phyloP scores from a whole-genome alignment of 2,329 filamentous ascomycete species.

The Botrytis deweyae region DNA sequence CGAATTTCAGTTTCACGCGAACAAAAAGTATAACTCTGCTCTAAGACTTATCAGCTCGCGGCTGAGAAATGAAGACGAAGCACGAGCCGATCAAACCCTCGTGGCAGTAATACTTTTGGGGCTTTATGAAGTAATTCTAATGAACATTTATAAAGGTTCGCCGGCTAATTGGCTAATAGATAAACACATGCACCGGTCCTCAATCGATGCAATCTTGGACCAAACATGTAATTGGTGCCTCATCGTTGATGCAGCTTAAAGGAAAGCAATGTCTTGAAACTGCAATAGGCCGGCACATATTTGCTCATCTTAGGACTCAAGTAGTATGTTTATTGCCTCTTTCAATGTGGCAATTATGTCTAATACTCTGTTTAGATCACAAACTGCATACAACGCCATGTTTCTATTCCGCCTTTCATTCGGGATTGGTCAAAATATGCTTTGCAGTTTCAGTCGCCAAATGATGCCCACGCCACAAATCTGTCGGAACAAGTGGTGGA shows the following conservation, averaged over 20 bases:
- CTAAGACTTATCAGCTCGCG: slow-evolving; percentile 26
- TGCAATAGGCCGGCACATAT: slow-evolving; percentile 51
- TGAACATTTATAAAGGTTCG: slow-evolving; percentile 46
- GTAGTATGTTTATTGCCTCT: slow-evolving; percentile 24
- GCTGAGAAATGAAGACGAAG: slow-evolving; percentile 27
- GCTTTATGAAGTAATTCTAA: slow-evolving; percentile 38
- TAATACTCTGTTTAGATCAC: slow-evolving; percentile 45
- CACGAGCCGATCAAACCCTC: slow-evolving; percentile 34
- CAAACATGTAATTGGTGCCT: slow-evolving; percentile 53
- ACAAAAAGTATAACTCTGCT: slow-evolving; percentile 30
- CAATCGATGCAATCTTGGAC: slow-evolving; percentile 53
- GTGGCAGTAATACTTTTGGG: slow-evolving; percentile 34
- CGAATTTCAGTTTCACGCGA: slow-evolving; percentile 24
- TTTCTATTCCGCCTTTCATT: slow-evolving; percentile 50
- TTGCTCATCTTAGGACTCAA: slow-evolving; percentile 49
- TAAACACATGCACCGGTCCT: slow-evolving; percentile 31
- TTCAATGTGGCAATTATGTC: slow-evolving; percentile 15
- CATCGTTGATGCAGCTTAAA: slow-evolving; percentile 49
- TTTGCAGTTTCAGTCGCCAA: slow-evolving; percentile 27
- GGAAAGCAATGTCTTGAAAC: slow-evolving; percentile 49
- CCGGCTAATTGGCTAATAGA: slow-evolving; percentile 35
- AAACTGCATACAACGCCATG: slow-evolving; percentile 51
- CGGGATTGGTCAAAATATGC: slow-evolving; percentile 44
- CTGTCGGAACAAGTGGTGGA: slow-evolving; percentile 42
- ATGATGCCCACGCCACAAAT: slow-evolving; percentile 41